These are phyloP conservation scores for Arabidopsis arenosa DNA, from an alignment of 345 rosid species.

Conservation along the genomic window DNA sequence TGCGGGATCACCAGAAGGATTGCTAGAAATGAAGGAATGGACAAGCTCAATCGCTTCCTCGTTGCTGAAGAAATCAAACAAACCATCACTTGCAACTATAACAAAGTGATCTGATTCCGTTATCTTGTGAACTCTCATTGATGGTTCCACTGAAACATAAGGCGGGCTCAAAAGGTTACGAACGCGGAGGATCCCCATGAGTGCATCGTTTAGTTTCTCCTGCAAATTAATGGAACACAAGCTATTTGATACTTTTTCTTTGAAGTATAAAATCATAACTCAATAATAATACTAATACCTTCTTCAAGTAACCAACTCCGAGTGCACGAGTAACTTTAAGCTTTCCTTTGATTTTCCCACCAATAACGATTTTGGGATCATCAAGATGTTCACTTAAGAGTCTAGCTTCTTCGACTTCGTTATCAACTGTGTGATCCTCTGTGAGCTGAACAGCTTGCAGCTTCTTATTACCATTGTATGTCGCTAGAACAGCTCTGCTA, in stretches of 20 bases:
- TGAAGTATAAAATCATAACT: background rate
- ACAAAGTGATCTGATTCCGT: constrained; percentile 83
- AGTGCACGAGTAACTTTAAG: constrained; percentile 93
- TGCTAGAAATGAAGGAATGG: constrained; percentile 56
- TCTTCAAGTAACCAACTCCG: constrained; percentile 95
- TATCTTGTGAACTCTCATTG: constrained; percentile 72
- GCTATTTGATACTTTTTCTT: background rate
- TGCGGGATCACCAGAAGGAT: constrained; percentile 89
- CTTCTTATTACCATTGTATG: constrained; percentile 50
- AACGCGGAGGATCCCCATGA: constrained; percentile 93
- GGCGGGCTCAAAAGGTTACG: constrained; percentile 93
- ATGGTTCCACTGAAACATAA: constrained; percentile 80
- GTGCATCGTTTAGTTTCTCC: constrained; percentile 83
- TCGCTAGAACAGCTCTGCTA: constrained; percentile 92
- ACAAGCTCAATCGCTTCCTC: constrained; percentile 83
- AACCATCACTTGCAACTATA: constrained; percentile 90
- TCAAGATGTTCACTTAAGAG: constrained; percentile 79
- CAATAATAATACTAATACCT: constrained; percentile 47
- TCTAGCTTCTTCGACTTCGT: constrained; percentile 70
- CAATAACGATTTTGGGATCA: constrained; percentile 68
- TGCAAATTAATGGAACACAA: constrained; percentile 35
- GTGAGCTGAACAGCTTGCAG: constrained; percentile 87
- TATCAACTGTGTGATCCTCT: constrained; percentile 87
- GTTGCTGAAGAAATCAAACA: constrained; percentile 90
- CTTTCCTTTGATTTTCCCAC: constrained; percentile 92